A percentile compares a stretch with the other conserved stretches of the same genome.
phyloP scores from a whole-genome alignment of 352 stramenopile species.

The Phytophthora niederhauseri region DNA sequence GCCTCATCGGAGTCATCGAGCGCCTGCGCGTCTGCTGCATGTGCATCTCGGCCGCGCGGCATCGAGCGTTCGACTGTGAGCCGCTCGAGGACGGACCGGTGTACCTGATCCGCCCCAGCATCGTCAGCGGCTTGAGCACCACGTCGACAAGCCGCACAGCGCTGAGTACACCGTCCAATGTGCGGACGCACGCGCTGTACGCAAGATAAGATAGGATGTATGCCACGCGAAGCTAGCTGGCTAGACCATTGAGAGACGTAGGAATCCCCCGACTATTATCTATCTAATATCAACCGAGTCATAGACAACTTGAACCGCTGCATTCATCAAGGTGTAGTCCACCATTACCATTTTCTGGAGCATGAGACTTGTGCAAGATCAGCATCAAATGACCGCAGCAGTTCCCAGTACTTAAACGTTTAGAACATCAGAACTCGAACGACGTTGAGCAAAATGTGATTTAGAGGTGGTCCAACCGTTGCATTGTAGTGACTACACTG shows the following conservation, averaged over 20 bases:
- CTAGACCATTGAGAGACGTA: conserved; percentile 16
- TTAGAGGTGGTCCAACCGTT: conserved; percentile 16
- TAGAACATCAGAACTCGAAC: not conserved
- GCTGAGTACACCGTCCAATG: conserved; percentile 19
- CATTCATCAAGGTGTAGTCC: too few relatives aligned
- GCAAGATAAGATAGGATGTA: conserved; percentile 3
- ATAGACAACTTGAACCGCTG: not conserved
- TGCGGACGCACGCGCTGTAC: conserved; percentile 12
- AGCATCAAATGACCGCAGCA: not conserved
- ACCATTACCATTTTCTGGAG: too few relatives aligned
- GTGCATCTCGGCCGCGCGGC: conserved; percentile 39
- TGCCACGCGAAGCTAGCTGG: conserved; percentile 8
- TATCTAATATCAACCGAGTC: conserved; percentile 22
- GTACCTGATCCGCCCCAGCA: conserved; percentile 27
- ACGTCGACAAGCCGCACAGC: conserved; percentile 22
- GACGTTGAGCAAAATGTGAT: conserved; percentile 19
- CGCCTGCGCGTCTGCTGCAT: conserved; percentile 46
- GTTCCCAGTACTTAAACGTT: too few relatives aligned
- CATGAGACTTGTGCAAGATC: too few relatives aligned
- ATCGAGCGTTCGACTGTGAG: conserved; percentile 38
- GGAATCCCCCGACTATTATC: conserved; percentile 21
- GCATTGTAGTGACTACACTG: too few relatives aligned
- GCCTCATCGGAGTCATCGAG: conserved; percentile 45
- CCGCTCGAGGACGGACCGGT: conserved; percentile 23
- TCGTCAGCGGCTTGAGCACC: conserved; percentile 27